Evolutionary conservation across 306 rosid genomes (phyloP), one percentile per base, ranked within the genome.

Genomic region (Trifolium pratense): DNA sequence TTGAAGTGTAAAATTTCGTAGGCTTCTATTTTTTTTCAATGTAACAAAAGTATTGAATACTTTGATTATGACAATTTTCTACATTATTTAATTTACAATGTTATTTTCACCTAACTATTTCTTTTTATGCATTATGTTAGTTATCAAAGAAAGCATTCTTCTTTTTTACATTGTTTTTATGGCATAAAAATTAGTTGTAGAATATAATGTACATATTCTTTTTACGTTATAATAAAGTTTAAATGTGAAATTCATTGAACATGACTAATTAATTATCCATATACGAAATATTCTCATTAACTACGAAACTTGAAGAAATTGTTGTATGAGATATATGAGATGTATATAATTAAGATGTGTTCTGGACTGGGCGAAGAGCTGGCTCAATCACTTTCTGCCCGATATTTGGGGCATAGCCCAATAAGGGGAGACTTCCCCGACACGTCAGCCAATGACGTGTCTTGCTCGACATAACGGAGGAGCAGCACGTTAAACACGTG

Each of bases 41-140:
- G 26, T 53, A 18, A 53, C 13, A 8, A 53, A 53, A 18, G 25
- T 53, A 9, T 18, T 53, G 2, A 53, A 53, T 52, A 26, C 29
- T 53, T 53, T 18, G 59, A 53, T 53, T 53, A 53, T 53, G 59
- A 53, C 59, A 18, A 53, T 53, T 53, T 18, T 25, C 59, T 53
- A 53, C 23, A 17, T 51, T 17, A 16, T 51, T 17, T 17, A 17
- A 7, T 51, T 51, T 51, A 9, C 1, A 17, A 3, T 51, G 15
- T 53, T 3, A 53, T 18, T 53, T 52, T 53, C 59, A 53, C 15
- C 29, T 53, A 53, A 53, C 15, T 53, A 18, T 52, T 53, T 17
- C 0, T 16, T 7, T 49, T 49, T 6, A 49, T 49, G 3, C 5
- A 49, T 48, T 49, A 23, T 9, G 56, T 49, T 49, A 49, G 23